Conservation (phyloP, 805 yeast genomes). For the Ogataea nitratoaversa region DNA sequence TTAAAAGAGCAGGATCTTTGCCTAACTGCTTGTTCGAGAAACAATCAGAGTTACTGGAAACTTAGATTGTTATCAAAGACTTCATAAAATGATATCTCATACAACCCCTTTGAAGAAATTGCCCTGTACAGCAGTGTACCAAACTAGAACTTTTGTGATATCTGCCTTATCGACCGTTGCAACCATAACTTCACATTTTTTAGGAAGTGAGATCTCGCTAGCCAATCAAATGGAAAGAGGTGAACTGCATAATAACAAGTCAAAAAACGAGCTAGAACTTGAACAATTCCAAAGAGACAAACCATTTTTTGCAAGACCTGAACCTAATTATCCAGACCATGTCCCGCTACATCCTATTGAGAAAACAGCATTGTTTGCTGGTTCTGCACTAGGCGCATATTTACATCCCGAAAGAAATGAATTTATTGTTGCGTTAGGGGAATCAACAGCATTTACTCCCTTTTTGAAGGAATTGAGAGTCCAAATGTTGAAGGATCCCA, state of each 20-base stretch:
- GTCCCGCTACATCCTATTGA: constrained; percentile 69
- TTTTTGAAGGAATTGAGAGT: constrained; percentile 59
- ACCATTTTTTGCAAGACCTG: constrained; percentile 35
- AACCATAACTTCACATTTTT: constrained; percentile 10
- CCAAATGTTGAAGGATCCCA: constrained; percentile 69
- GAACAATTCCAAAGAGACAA: constrained; percentile 9
- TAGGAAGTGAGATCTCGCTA: constrained; percentile 42
- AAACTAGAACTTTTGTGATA: constrained; percentile 10
- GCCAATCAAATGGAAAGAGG: constrained; percentile 61
- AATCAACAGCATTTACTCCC: constrained; percentile 74
- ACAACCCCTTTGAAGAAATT: too few relatives aligned
- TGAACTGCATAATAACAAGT: constrained; percentile 35
- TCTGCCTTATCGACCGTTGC: constrained; percentile 15
- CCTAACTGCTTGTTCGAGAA: too few relatives aligned
- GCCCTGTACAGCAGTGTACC: too few relatives aligned
- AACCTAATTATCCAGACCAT: constrained; percentile 65
- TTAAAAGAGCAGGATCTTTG: too few relatives aligned
- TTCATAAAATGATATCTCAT: too few relatives aligned
- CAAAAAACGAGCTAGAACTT: constrained; percentile 27
- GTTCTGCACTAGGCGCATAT: constrained; percentile 76
- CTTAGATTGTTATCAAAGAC: too few relatives aligned
- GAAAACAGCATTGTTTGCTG: constrained; percentile 55
- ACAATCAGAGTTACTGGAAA: too few relatives aligned
- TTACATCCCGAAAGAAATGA: constrained; percentile 73
- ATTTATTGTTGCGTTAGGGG: constrained; percentile 82